A percentile compares a stretch with the other conserved stretches of the same genome.
Evolutionary conservation across 164 flowering plant species (phyloP).

Genomic region (Amborella trichopoda): DNA sequence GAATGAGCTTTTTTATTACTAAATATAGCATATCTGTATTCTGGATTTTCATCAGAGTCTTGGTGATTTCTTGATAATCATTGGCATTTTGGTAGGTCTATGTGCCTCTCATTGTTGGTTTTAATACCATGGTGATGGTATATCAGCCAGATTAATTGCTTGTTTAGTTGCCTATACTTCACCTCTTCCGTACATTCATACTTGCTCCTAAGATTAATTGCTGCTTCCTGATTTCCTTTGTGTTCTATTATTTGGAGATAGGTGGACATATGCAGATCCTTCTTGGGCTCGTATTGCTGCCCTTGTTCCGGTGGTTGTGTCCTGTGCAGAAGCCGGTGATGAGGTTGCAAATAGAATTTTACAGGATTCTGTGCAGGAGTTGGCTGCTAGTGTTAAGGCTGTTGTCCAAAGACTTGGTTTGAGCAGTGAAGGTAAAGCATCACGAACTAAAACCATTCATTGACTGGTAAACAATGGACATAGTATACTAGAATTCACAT

Average conservation of each 20-base stretch:
- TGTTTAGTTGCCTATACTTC: too few species aligned
- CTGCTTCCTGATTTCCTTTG: conserved; percentile 6
- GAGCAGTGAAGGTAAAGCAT: conserved; percentile 59
- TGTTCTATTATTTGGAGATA: conserved; percentile 16
- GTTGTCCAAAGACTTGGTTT: conserved; percentile 74
- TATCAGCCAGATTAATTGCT: too few species aligned
- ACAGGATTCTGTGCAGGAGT: conserved; percentile 57
- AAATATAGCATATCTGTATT: too few species aligned
- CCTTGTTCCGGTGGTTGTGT: conserved; percentile 79
- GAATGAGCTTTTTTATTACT: too few species aligned
- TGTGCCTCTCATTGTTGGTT: too few species aligned
- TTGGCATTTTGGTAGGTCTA: too few species aligned
- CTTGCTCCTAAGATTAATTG: not conserved
- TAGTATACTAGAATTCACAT: too few species aligned
- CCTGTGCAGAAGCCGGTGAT: conserved; percentile 93
- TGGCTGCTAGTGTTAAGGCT: conserved; percentile 80
- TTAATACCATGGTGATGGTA: too few species aligned
- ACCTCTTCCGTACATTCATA: conserved; percentile 3
- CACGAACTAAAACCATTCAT: too few species aligned
- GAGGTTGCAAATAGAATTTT: conserved; percentile 59
- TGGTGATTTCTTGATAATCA: too few species aligned
- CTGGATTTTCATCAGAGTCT: too few species aligned
- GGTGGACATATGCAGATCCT: conserved; percentile 98
- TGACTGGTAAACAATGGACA: too few species aligned
- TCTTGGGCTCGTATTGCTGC: conserved; percentile 99